Evolutionary conservation across 2,329 filamentous ascomycete genomes (phyloP).

Genomic region (Tolypocladium ophioglossoides): DNA sequence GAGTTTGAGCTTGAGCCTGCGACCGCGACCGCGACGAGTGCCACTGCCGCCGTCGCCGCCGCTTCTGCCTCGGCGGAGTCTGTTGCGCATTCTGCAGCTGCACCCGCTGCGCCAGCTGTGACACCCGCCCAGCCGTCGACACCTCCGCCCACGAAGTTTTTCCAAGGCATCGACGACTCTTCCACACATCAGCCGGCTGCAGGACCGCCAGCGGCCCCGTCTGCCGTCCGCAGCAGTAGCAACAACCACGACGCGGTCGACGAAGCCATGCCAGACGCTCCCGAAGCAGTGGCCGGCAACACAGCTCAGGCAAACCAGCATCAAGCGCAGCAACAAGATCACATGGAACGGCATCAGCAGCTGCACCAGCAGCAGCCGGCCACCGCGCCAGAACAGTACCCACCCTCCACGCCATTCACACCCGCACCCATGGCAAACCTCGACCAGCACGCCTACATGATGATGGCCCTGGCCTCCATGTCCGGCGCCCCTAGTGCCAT

Average conservation of each 20-base stretch:
- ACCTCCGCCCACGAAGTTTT: conserved; percentile 5
- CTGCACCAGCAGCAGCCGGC: conserved; percentile 7
- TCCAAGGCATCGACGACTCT: not conserved
- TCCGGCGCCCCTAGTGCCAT: conserved; percentile 24
- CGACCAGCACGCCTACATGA: conserved; percentile 30
- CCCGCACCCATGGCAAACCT: conserved; percentile 19
- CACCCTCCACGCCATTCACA: conserved; percentile 23
- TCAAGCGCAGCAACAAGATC: conserved; percentile 2
- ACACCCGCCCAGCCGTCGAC: conserved; percentile 3
- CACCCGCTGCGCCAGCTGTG: not conserved
- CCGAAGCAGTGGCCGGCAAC: not conserved
- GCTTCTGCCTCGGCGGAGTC: not conserved
- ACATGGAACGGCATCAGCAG: conserved; percentile 6
- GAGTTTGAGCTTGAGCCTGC: not conserved
- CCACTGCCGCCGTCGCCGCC: not conserved
- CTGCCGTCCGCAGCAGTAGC: not conserved
- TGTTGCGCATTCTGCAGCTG: not conserved
- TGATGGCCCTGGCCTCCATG: conserved; percentile 33
- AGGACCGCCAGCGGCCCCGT: not conserved
- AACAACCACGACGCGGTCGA: conserved; percentile 4
- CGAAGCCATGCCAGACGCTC: conserved; percentile 9
- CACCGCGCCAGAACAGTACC: conserved; percentile 13
- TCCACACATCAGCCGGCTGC: not conserved
- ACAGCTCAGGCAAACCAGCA: conserved; percentile 1
- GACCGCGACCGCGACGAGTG: not conserved